phyloP scores from a whole-genome alignment of 139 green algal genomes.

The Chlorella vulgaris region DNA sequence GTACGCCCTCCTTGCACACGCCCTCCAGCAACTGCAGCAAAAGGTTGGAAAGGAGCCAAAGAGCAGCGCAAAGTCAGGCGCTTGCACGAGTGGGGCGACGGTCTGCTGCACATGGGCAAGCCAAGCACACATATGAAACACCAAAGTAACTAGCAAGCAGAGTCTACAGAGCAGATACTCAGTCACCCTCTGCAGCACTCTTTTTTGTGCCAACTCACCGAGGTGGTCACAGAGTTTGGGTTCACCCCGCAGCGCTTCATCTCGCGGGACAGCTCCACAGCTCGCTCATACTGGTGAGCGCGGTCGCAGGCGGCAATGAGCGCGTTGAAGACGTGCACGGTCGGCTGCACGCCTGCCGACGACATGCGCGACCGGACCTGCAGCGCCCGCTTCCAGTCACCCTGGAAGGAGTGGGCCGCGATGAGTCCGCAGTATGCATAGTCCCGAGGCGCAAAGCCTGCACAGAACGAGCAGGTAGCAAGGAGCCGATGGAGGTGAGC shows the following conservation, averaged over 20 bases:
- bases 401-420: constrained; percentile 70
- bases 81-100: too few species aligned
- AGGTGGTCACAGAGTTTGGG: constrained; percentile 42
- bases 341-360: constrained; percentile 33
- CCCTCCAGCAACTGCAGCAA: constrained; percentile 56
- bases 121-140: too few species aligned
- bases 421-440: constrained; percentile 83
- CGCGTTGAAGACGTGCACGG: constrained; percentile 87
- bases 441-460: constrained; percentile 46
- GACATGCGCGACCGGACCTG: constrained; percentile 56
- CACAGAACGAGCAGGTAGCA: not conserved
- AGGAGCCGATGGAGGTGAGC: too few species aligned
- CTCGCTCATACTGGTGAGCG: constrained; percentile 59
- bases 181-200: too few species aligned
- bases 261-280: constrained; percentile 52
- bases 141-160: too few species aligned
- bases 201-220: constrained; percentile 18
- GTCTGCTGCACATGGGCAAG: too few species aligned
- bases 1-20: constrained; percentile 70
- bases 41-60: not conserved
- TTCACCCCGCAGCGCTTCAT: constrained; percentile 40
- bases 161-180: too few species aligned
- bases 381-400: constrained; percentile 64
- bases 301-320: constrained; percentile 84
- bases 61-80: too few species aligned